These are phyloP conservation scores for Periconia macrospinosa DNA, from an alignment of 2,329 filamentous ascomycete species.

Conservation along the genomic window DNA sequence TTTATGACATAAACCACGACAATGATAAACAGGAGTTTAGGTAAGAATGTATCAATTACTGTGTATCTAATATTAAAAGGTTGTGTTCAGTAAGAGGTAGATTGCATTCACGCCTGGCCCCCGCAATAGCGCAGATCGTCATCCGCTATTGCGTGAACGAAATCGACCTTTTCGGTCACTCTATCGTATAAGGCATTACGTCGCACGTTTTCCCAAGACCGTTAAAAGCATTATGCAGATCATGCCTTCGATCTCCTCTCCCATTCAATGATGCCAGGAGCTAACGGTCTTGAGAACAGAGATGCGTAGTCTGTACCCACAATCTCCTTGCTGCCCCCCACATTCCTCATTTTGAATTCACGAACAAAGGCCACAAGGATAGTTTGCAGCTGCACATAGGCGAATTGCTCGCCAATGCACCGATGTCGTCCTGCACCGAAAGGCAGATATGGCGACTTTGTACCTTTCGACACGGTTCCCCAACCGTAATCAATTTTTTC, in stretches of 20 bases:
- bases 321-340: slow-evolving; percentile 69
- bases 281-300: slow-evolving; percentile 50
- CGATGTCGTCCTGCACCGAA: slow-evolving; percentile 92
- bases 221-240: not conserved
- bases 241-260: slow-evolving; percentile 60
- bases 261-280: slow-evolving; percentile 66
- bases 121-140: not conserved
- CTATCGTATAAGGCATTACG: not conserved
- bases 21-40: no score
- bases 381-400: slow-evolving; percentile 86
- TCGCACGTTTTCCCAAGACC: not conserved
- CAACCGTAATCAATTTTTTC: slow-evolving; percentile 92
- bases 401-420: slow-evolving; percentile 97
- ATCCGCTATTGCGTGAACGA: not conserved
- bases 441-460: slow-evolving; percentile 85
- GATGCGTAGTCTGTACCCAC: slow-evolving; percentile 68
- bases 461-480: slow-evolving; percentile 88
- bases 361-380: slow-evolving; percentile 78
- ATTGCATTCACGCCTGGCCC: not conserved
- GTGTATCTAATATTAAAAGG: slow-evolving; percentile 6
- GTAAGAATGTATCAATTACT: slow-evolving; percentile 4
- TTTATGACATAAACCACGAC: no score
- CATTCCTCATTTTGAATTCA: slow-evolving; percentile 76
- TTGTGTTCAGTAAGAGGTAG: not conserved
- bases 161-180: not conserved